These are phyloP conservation scores for Crithidia fasciculata DNA, from an alignment of 208 protist species.

Conservation along the genomic window DNA sequence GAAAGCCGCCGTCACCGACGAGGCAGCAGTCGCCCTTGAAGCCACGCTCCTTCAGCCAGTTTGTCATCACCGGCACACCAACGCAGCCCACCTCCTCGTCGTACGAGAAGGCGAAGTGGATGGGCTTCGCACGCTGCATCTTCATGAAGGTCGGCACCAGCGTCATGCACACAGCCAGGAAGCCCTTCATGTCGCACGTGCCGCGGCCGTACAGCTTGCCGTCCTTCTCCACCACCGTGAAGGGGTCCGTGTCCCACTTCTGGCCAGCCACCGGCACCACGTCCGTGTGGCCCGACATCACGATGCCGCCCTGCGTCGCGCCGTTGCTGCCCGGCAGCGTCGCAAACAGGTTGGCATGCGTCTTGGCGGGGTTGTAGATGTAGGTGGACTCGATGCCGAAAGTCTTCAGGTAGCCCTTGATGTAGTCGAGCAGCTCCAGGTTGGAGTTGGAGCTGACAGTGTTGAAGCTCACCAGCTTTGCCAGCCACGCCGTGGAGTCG, in stretches of 20 bases:
- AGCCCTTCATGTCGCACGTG: slow-evolving; percentile 56
- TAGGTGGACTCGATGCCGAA: slow-evolving; percentile 31
- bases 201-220: slow-evolving; percentile 57
- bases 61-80: slow-evolving; percentile 33
- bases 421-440: slow-evolving; percentile 39
- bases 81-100: slow-evolving; percentile 46
- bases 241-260: slow-evolving; percentile 51
- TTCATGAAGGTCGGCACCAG: slow-evolving; percentile 36
- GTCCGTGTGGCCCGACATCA: slow-evolving; percentile 51
- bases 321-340: slow-evolving; percentile 41
- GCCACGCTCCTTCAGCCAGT: slow-evolving; percentile 32
- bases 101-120: slow-evolving; percentile 48
- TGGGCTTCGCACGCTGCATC: slow-evolving; percentile 42
- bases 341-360: slow-evolving; percentile 51
- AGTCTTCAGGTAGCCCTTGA: slow-evolving; percentile 39
- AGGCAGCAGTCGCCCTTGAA: slow-evolving; percentile 50
- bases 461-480: slow-evolving; percentile 52
- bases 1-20: slow-evolving; percentile 36
- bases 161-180: slow-evolving; percentile 40
- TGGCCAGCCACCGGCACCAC: slow-evolving; percentile 51
- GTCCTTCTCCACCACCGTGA: slow-evolving; percentile 41
- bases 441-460: slow-evolving; percentile 49
- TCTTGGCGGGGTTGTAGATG: slow-evolving; percentile 33
- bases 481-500: slow-evolving; percentile 32
- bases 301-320: slow-evolving; percentile 44